These are phyloP conservation scores for Sordariomycetes sp. DNA, from an alignment of 2,329 filamentous ascomycete genomes.

Conservation along the genomic window DNA sequence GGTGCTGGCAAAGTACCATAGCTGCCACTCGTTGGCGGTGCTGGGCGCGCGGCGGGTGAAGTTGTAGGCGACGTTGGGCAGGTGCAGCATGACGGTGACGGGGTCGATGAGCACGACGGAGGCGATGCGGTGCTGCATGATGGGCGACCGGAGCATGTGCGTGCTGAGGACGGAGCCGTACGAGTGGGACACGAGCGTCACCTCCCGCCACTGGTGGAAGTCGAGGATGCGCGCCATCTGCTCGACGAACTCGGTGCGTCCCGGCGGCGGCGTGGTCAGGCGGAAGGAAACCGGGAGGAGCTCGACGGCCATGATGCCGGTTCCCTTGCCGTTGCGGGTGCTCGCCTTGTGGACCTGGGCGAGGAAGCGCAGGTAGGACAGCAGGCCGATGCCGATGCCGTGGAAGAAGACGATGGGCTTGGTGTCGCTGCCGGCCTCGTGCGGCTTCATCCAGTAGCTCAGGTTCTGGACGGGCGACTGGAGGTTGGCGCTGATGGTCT, in stretches of 20 bases:
- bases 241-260: slow-evolving; percentile 40
- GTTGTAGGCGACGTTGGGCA: slow-evolving; percentile 64
- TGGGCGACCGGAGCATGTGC: slow-evolving; percentile 45
- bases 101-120: slow-evolving; percentile 46
- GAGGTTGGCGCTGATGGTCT: slow-evolving; percentile 32
- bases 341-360: slow-evolving; percentile 32
- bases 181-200: slow-evolving; percentile 52
- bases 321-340: slow-evolving; percentile 26
- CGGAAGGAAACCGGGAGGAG: slow-evolving; percentile 57
- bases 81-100: slow-evolving; percentile 57
- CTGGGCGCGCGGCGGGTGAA: slow-evolving; percentile 47
- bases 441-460: slow-evolving; percentile 58
- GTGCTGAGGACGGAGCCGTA: slow-evolving; percentile 57
- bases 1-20: slow-evolving; percentile 62
- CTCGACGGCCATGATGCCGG: slow-evolving; percentile 59
- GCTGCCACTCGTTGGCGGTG: slow-evolving; percentile 58
- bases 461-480: slow-evolving; percentile 39
- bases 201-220: slow-evolving; percentile 45
- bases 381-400: slow-evolving; percentile 61
- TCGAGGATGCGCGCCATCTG: slow-evolving; percentile 50
- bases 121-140: slow-evolving; percentile 39
- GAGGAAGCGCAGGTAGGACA: slow-evolving; percentile 52
- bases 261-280: slow-evolving; percentile 43
- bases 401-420: slow-evolving; percentile 60
- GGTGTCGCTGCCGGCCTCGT: slow-evolving; percentile 35